Percentiles rank a stretch among this genome's conserved stretches.
Conservation (phyloP, 805 yeast genomes). For the Saturnispora dispora region DNA sequence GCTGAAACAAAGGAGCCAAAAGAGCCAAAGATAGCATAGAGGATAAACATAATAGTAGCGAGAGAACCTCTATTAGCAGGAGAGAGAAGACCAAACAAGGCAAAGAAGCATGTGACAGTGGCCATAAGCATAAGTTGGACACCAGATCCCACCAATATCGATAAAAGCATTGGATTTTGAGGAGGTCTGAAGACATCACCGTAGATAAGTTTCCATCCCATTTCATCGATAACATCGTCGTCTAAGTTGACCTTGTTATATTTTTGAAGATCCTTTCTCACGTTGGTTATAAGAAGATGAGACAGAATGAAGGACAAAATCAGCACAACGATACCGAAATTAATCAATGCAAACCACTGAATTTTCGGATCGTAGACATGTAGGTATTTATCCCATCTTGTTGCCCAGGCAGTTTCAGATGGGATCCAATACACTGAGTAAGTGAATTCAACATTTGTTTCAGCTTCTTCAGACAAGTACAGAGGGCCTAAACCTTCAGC, state of each 20-base stretch:
- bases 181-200: constrained; percentile 95
- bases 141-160: constrained; percentile 84
- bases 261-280: constrained; percentile 75
- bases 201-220: constrained; percentile 94
- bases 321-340: constrained; percentile 74
- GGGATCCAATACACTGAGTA: constrained; percentile 70
- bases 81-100: constrained; percentile 80
- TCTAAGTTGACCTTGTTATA: constrained; percentile 86
- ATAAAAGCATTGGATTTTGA: constrained; percentile 52
- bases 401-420: constrained; percentile 84
- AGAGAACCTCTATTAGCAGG: constrained; percentile 94
- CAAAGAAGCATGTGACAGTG: constrained; percentile 64
- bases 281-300: constrained; percentile 68
- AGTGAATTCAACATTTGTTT: constrained; percentile 62
- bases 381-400: constrained; percentile 96
- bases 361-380: constrained; percentile 87
- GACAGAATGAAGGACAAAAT: constrained; percentile 69
- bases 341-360: constrained; percentile 90
- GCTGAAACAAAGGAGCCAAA: constrained; percentile 87
- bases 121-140: constrained; percentile 74
- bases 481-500: constrained; percentile 32
- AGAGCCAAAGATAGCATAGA: constrained; percentile 73
- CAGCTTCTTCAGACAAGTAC: constrained; percentile 38
- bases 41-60: constrained; percentile 78
- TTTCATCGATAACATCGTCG: constrained; percentile 80